Base-by-base conservation (phyloP, 129 eudicot species). In the Ambrosia artemisiifolia region DNA sequence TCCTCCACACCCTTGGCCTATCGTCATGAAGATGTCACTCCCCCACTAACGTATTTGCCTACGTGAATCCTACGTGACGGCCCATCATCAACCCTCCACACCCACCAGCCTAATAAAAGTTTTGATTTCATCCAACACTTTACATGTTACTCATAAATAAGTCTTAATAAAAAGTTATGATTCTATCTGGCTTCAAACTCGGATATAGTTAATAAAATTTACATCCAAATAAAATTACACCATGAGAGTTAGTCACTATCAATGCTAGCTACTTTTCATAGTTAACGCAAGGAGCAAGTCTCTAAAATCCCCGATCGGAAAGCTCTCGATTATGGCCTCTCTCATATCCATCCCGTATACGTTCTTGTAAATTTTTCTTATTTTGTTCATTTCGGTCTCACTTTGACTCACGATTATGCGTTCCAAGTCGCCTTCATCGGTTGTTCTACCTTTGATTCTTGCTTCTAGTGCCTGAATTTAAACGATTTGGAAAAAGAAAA, bases 321-420 rank as follows among this genome's bases (percentile, higher is more conserved):
- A 17, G 60, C 71, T 65, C 69, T 91, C 81, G 24, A 55, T 18
- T 71, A 91, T 83, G 63, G 83, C 89, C 65, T 78, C 76, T 78
- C 42, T 78, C 34, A 91, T 44, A 50, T 88, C 87, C 46, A 59
- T 34, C 11, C 85, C 84, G 28, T 79, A 85, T 70, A 70, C 80
- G 55, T 69, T 79, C 64, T 81, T 67, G 77, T 76, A 91, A 3
- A 70, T 35, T 63, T 47, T 70, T 51, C 75, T 85, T 35, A 91
- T 85, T 12, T 91, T 88, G 19, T 70, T 74, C 88, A 88, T 79
- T 72, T 80, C 88, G 13, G 65, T 75, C 49, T 85, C 92, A 20
- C 79, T 78, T 73, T 87, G 83, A 73, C 87, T 85, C 81, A 85
- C 63, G 75, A 88, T 83, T 55, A 88, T 65, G n/a, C 92, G 84